Evolutionary conservation across 2,329 filamentous ascomycete genomes (phyloP), one percentile per base, ranked within the genome.

Genomic region (Fusarium newnesense): DNA sequence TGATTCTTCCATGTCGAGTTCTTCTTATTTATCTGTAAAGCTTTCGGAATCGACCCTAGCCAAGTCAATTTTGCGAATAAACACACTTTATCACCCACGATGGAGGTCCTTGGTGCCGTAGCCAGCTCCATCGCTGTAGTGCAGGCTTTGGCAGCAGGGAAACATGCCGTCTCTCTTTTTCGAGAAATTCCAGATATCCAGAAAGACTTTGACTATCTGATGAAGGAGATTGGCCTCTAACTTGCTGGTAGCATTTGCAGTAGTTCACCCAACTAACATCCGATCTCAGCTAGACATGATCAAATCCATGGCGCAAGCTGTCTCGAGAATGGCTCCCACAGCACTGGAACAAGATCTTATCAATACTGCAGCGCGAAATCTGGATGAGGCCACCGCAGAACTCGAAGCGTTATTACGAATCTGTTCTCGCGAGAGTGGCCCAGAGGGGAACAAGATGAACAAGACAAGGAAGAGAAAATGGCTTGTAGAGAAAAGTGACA

Each of bases 51-150:
- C 6, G 4, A 39, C 4, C n/a, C 12, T 26, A 11, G 6, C 32
- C 26, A 21, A 11, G 13, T 10, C 3, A 12, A 39, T 21, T 12
- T 19, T 30, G 9, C 26, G 24, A 57, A 56, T 6, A 24, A 34
- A 4, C 12, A 4, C n/a, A 21, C 9, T 10, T 58, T 39, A 18
- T 16, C 10, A 5, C 28, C 21, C 1, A 12, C 12, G 5, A 72
- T 72, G 69, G 70, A 73, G n/a, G 61, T 73, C 7, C 42, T 73
- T 2, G 66, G 70, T 30, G 59, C 66, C 0, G 44, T 73, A 5
- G 69, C 58, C 19, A 73, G 70, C 47, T 63, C 58, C 19, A 73
- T 73, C 16, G 66, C 70, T 2, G 28, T 73, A 3, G 28, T 64
- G 2, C 70, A 73, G 46, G 58, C 50, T 16, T 26, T 70, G 28